These are phyloP conservation scores for Aaosphaeria arxii DNA, from an alignment of 2,329 filamentous ascomycete species.

Conservation along the genomic window DNA sequence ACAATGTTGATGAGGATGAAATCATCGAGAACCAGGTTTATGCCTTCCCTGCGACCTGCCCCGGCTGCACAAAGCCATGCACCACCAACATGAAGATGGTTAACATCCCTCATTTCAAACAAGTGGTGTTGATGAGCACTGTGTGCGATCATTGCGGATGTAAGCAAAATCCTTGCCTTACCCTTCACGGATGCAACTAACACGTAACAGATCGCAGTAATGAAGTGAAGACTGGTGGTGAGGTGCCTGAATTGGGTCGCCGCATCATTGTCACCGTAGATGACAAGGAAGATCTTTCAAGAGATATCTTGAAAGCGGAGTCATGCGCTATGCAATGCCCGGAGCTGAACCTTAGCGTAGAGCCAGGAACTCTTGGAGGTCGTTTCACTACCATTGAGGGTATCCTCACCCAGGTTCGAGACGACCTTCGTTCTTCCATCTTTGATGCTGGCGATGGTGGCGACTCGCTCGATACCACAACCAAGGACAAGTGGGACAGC, in stretches of 20 bases:
- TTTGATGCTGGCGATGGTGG: constrained; percentile 76
- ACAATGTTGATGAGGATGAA: constrained; percentile 62
- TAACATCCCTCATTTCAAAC: constrained; percentile 96
- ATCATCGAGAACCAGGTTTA: constrained; percentile 92
- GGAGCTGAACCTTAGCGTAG: constrained; percentile 81
- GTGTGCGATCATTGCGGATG: constrained; percentile 86
- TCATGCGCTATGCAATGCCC: constrained; percentile 84
- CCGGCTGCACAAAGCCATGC: constrained; percentile 82
- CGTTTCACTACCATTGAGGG: constrained; percentile 97
- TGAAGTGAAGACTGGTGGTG: constrained; percentile 96
- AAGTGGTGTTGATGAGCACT: constrained; percentile 94
- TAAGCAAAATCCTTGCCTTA: constrained; percentile 16
- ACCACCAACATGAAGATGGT: constrained; percentile 98
- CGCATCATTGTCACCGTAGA: constrained; percentile 76
- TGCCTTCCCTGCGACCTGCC: constrained; percentile 86
- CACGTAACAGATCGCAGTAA: constrained; percentile 68
- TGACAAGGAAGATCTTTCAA: constrained; percentile 69
- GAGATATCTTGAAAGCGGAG: constrained; percentile 96
- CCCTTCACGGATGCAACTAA: constrained; percentile 5
- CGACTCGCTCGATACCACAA: constrained; percentile 68
- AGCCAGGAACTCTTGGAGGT: constrained; percentile 90
- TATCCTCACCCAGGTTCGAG: constrained; percentile 84
- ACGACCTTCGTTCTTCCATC: constrained; percentile 84
- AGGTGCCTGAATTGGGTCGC: constrained; percentile 80
- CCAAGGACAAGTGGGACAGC: constrained; percentile 69